Evolutionary conservation across 176 grass and related monocot species (phyloP), one percentile per base, ranked within the genome.

Genomic region (Oryza coarctata): DNA sequence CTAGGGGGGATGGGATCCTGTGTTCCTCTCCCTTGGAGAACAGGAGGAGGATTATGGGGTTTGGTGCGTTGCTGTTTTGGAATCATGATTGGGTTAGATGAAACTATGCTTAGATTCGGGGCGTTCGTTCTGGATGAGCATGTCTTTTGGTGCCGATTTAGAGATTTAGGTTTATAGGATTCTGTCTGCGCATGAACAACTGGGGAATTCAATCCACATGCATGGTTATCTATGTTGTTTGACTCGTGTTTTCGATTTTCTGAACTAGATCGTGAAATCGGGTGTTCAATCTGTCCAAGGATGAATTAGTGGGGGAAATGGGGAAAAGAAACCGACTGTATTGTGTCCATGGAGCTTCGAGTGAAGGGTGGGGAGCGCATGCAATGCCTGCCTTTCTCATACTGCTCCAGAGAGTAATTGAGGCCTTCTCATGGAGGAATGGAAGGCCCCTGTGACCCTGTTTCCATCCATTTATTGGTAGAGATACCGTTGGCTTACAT

Each of bases 351-450:
- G 84, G 88, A 86, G 88, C 79, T 86, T 86, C 88, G 63, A 90
- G 88, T 90, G 84, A 86, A 90, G 80, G 70, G 88, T 11, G 52
- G 76, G 84, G 36, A 61, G 68, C 68, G 25, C 73, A 45, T 39
- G 74, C 84, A 25, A 73, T 90, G 88, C 80, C 74, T 83, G 88
- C 88, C 83, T 83, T 90, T 90, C 75, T 90, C 88, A 86, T 90
- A 75, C 28, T 50, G 80, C 84, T 90, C 88, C 83, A 17, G 4
- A 90, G 33, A 90, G 75, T 90, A 34, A 83, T 0, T 3, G 28
- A 17, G 30, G 78, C 83, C 74, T 62, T 78, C 47, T 45, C 5
- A 63, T 40, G 35, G 69, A 74, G 29, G 73, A 62, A 78, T 90
- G 30, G 61, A 68, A 61, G 78, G 4, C 62, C n/a, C n/a, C 25